Evolutionary conservation across 345 rosid genomes (phyloP).

Genomic region (Eucalyptus erythrocorys): DNA sequence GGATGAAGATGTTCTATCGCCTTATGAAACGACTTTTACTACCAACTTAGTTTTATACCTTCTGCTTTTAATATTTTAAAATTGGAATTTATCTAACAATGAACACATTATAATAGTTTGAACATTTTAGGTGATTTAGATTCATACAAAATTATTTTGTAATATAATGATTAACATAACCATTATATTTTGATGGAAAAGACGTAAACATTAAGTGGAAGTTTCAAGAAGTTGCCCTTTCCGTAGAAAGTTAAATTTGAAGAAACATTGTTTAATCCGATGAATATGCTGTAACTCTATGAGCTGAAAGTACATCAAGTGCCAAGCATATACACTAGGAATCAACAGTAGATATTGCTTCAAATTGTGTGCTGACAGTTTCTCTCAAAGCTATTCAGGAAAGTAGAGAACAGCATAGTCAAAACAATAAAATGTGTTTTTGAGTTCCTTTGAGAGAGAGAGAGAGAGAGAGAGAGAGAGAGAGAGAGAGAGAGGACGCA

Average conservation of each 20-base stretch:
- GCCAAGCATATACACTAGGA: background rate
- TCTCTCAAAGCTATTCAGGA: background rate
- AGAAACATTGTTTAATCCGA: background rate
- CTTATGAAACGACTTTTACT: background rate
- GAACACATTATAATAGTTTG: background rate
- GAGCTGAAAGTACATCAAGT: background rate
- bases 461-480: background rate
- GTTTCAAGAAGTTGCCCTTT: background rate
- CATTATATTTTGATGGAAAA: background rate
- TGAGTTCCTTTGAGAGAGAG: background rate
- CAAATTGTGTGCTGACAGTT: background rate
- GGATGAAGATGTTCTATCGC: background rate
- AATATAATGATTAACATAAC: background rate
- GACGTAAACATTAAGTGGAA: background rate
- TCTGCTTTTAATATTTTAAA: background rate
- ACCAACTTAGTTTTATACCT: background rate
- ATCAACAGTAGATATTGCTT: background rate
- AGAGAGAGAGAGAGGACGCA: background rate
- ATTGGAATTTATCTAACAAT: background rate
- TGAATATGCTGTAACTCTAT: background rate
- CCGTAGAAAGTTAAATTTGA: background rate
- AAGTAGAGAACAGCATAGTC: background rate
- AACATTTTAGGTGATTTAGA: background rate
- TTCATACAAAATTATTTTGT: background rate
- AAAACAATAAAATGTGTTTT: too few species aligned